Conservation (phyloP, 78 protist genomes). For the Bigelowiella natans region DNA sequence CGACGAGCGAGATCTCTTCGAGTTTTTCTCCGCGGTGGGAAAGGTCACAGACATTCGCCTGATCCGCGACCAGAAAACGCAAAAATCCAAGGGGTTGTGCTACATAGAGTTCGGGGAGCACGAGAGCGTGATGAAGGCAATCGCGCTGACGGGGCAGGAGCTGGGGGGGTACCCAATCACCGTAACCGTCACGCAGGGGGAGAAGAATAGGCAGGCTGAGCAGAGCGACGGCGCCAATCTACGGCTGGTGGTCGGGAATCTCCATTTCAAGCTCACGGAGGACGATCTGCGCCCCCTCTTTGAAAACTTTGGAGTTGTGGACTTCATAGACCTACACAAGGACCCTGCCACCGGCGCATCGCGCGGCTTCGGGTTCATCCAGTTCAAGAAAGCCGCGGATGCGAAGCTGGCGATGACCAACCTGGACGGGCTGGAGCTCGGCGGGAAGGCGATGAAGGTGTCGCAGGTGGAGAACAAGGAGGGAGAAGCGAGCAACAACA, state of each 20-base stretch:
- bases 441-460: background rate
- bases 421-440: background rate
- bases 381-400: background rate
- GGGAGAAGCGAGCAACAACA: background rate
- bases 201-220: background rate
- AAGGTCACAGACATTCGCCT: background rate
- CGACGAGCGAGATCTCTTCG: conserved; percentile 17
- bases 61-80: conserved; percentile 15
- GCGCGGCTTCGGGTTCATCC: background rate
- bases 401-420: background rate
- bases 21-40: conserved; percentile 9
- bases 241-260: background rate
- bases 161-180: conserved; percentile 16
- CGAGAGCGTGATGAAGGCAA: background rate
- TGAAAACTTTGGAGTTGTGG: background rate
- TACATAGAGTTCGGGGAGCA: background rate
- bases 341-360: background rate
- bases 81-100: background rate
- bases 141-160: conserved; percentile 7
- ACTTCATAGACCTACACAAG: background rate
- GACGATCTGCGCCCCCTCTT: conserved; percentile 7
- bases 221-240: background rate
- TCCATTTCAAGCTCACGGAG: conserved; percentile 7
- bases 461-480: background rate
- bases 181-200: background rate